These are phyloP conservation scores for Suillus placidus DNA, from an alignment of 768 basidiomycete species.

Conservation along the genomic window DNA sequence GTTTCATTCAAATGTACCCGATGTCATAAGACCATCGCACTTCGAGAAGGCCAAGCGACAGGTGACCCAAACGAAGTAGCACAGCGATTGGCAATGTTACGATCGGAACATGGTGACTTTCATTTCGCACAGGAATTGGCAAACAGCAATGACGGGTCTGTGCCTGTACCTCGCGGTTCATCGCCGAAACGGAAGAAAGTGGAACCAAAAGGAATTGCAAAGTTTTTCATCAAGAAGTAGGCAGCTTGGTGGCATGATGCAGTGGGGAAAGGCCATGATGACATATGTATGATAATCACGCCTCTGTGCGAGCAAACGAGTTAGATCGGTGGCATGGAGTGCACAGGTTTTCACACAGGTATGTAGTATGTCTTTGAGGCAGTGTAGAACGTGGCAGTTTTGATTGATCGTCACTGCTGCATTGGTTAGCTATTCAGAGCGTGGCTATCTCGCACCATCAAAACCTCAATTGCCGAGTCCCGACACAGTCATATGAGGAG, in stretches of 20 bases:
- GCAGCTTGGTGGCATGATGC: neutral
- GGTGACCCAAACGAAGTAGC: conserved; percentile 29
- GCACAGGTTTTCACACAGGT: conserved; percentile 11
- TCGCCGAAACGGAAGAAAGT: conserved; percentile 22
- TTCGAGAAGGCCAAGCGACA: conserved; percentile 27
- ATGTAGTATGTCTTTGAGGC: conserved; percentile 1
- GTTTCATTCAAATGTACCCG: conserved; percentile 58
- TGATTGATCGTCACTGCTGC: conserved; percentile 24
- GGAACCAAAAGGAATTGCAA: conserved; percentile 46
- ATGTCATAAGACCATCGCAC: conserved; percentile 52
- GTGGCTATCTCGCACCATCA: conserved; percentile 11
- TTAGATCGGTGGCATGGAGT: neutral
- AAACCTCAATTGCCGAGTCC: conserved; percentile 5
- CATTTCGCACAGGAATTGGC: conserved; percentile 85
- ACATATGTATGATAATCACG: neutral
- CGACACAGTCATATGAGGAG: conserved; percentile 11
- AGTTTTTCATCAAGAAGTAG: conserved; percentile 46
- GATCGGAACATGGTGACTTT: conserved; percentile 83
- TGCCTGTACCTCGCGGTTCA: conserved; percentile 12
- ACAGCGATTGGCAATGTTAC: conserved; percentile 45
- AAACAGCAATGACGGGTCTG: conserved; percentile 35
- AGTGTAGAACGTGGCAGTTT: neutral
- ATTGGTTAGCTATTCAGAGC: conserved; percentile 14
- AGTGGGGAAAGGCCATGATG: neutral
- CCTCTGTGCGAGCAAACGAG: neutral